Base-by-base conservation (phyloP, 345 rosid species). In the Eucalyptus dawsonii region DNA sequence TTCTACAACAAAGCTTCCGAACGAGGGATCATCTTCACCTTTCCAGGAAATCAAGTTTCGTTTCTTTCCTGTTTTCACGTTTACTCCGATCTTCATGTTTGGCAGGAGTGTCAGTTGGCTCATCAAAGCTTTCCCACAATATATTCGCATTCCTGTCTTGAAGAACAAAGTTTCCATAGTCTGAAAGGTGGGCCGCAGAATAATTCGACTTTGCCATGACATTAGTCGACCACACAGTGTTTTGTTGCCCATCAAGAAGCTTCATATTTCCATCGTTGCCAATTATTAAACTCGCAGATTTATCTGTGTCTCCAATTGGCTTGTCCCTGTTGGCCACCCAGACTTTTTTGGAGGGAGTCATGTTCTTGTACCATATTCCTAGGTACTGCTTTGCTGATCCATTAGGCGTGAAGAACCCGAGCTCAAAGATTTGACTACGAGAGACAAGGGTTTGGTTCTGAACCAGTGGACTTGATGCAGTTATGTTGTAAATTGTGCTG, bases 251-350 rank as follows among this genome's bases (percentile, higher is more conserved):
- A 54, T 90, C 90, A 9, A 87, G 50, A 58, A 93, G 93, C 86
- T 47, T 88, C 60, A 93, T 27, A 88, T 87, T 86, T 86, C 90
- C 89, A 22, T 42, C 47, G 13, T 37, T 47, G 29, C 67, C 89
- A 60, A 92, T 90, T 76, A 60, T 88, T 80, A 93, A 62, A 11
- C 34, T 81, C 19, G 89, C 93, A 5, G 91, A 67, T 29, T 34
- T 27, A 42, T 88, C 47, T 19, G 92, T 87, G 62, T 85, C 37
- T 54, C 88, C 22, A 42, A 93, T 86, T 42, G 94, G 92, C 11
- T 24, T n/a, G 80, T 91, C 90, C 87, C 94, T 91, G 88, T 93
- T 92, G 34, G 94, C 94, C 12, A 93, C 93, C 93, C 94, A 93
- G 5, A 93, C 93, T 31, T 86, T 49, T 22, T 88, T 88, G 49